Percentiles rank a stretch among this genome's conserved stretches.
phyloP scores from a whole-genome alignment of 2,329 filamentous ascomycete species.

The Pseudovirgaria hyperparasitica region DNA sequence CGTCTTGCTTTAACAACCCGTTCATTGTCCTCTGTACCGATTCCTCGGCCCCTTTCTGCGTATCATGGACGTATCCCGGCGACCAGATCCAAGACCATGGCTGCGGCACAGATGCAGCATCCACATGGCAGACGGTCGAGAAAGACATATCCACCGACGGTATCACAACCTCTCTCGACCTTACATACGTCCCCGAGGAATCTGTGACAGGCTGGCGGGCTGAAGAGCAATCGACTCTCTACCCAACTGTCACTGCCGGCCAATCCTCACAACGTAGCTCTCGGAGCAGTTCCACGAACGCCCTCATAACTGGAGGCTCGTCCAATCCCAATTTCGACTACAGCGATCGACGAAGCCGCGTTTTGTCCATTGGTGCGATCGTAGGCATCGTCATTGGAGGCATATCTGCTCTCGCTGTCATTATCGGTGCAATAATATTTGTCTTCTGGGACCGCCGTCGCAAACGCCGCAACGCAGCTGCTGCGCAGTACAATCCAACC shows the following conservation, averaged over 20 bases:
- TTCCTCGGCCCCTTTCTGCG: conserved; percentile 10
- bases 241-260: background rate
- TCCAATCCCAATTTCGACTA: too few species aligned
- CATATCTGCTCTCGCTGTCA: too few species aligned
- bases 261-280: too few species aligned
- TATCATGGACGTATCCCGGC: conserved; percentile 15
- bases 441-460: too few species aligned
- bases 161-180: conserved; percentile 9
- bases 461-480: too few species aligned
- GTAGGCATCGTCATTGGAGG: too few species aligned
- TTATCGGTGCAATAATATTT: too few species aligned
- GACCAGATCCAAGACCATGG: conserved; percentile 12
- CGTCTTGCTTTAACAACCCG: conserved; percentile 10
- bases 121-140: conserved; percentile 9
- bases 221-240: conserved; percentile 41
- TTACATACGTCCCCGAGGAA: conserved; percentile 9
- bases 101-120: conserved; percentile 8
- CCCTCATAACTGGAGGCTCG: too few species aligned
- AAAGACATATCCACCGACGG: conserved; percentile 8
- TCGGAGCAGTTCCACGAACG: too few species aligned
- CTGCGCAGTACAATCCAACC: too few species aligned
- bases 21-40: conserved; percentile 15
- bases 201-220: conserved; percentile 12
- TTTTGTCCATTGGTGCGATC: too few species aligned
- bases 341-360: too few species aligned